phyloP scores from a whole-genome alignment of 2,329 filamentous ascomycete genomes.

The Parafenestella ontariensis region DNA sequence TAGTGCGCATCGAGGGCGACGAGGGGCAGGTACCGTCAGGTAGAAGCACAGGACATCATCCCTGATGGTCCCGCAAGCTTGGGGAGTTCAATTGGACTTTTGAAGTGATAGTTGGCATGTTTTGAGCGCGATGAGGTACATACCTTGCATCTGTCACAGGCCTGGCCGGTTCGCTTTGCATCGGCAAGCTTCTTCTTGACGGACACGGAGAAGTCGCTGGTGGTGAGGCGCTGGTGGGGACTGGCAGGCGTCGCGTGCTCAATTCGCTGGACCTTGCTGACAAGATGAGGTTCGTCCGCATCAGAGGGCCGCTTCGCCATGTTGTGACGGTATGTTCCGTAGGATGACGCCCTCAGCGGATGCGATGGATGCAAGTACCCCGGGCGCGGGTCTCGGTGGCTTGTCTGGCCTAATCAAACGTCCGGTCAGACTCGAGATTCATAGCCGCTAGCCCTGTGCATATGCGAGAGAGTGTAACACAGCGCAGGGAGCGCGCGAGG shows the following conservation, averaged over 20 bases:
- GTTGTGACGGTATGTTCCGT: constrained; percentile 12
- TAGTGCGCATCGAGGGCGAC: neutral
- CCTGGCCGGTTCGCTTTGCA: constrained; percentile 75
- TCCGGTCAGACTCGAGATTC: constrained; percentile 14
- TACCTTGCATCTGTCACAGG: constrained; percentile 87
- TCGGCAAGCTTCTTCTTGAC: constrained; percentile 61
- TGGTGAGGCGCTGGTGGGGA: constrained; percentile 26
- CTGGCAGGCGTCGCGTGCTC: constrained; percentile 32
- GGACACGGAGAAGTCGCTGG: constrained; percentile 45
- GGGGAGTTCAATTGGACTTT: neutral
- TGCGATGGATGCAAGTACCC: neutral
- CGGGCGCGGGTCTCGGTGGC: constrained; percentile 16
- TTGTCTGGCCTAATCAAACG: constrained; percentile 1
- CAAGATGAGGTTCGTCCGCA: constrained; percentile 21
- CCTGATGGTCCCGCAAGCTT: neutral
- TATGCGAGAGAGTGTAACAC: constrained; percentile 1
- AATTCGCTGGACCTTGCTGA: constrained; percentile 44
- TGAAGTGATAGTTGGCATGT: neutral
- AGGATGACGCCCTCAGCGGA: neutral
- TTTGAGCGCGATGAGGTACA: neutral
- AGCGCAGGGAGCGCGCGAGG: constrained; percentile 5
- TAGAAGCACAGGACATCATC: neutral
- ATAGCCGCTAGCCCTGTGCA: constrained; percentile 9
- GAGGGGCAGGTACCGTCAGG: neutral
- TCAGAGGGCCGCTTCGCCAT: constrained; percentile 35